Percentiles rank a stretch among this genome's conserved stretches.
Evolutionary conservation across 495 filamentous ascomycete genomes (phyloP).

Genomic region (Trichoderma reesei): DNA sequence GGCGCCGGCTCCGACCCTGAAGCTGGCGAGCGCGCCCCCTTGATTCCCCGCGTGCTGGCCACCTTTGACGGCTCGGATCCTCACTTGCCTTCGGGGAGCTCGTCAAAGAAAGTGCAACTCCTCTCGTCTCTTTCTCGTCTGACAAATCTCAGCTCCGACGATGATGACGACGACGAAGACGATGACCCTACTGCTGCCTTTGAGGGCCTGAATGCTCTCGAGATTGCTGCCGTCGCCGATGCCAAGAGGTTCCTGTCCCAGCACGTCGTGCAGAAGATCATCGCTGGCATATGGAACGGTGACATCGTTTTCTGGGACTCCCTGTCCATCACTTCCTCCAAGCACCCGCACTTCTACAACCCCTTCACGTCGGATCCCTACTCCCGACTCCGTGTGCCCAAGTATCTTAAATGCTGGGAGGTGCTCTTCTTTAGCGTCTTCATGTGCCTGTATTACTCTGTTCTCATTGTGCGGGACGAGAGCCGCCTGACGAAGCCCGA

Average conservation of each 20-base stretch:
- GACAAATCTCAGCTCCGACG: slow-evolving; percentile 31
- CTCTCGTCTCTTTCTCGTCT: slow-evolving; percentile 35
- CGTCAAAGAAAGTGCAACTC: slow-evolving; percentile 24
- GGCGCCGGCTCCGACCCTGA: slow-evolving; percentile 12
- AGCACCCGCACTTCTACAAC: slow-evolving; percentile 77
- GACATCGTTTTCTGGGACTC: slow-evolving; percentile 89
- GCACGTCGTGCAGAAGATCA: slow-evolving; percentile 72
- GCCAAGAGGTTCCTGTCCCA: slow-evolving; percentile 89
- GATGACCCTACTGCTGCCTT: slow-evolving; percentile 57
- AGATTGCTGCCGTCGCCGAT: slow-evolving; percentile 81
- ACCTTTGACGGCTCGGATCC: slow-evolving; percentile 14
- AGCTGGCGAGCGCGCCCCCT: slow-evolving; percentile 29
- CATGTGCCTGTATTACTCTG: slow-evolving; percentile 72
- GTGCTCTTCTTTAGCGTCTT: slow-evolving; percentile 79
- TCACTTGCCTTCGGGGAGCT: slow-evolving; percentile 15
- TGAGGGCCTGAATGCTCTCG: slow-evolving; percentile 72
- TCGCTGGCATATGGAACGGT: slow-evolving; percentile 84
- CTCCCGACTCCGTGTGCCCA: slow-evolving; percentile 77
- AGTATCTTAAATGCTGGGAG: slow-evolving; percentile 85
- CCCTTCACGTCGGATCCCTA: slow-evolving; percentile 67
- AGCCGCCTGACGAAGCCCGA: slow-evolving; percentile 41
- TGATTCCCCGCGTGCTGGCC: slow-evolving; percentile 20
- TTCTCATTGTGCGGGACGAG: slow-evolving; percentile 53
- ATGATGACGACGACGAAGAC: slow-evolving; percentile 25
- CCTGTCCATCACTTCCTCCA: slow-evolving; percentile 63